Base-by-base conservation (phyloP, 1,139 yeast species). In the Yamadazyma trypodendri region DNA sequence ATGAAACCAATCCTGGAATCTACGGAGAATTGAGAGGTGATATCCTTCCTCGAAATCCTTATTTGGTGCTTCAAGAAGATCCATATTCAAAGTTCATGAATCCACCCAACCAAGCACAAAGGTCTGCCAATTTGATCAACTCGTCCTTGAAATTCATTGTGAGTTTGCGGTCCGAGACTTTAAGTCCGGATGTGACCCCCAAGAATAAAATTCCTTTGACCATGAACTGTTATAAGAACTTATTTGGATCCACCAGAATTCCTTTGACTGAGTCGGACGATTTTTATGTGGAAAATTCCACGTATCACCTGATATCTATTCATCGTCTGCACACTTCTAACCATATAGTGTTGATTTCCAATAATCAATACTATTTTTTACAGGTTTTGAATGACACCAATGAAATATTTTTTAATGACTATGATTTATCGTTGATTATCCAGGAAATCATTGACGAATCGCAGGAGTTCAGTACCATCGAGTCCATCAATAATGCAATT, bases 31-130 rank as follows among this genome's bases (percentile, higher is more conserved):
- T 77, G 28, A 60, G 78, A 36, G 81, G 81, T 11, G 84, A 81
- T 49, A 79, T 84, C 2, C 63, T 84, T 36, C 94, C 94, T 4
- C 64, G 90, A 43, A 84, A 84, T 51, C 94, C 94, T 0, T 84
- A 81, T 49, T 67, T 84, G 48, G 75, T 84, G 7, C 58, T 84
- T 22, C 88, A 83, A 47, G 84, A 83, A 52, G 94, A 84, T 49
- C 89, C 90, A 0, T 71, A 78, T 46, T 57, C 73, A 14, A 65
- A 66, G 49, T 69, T 75, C n/a, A 58, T 71, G 41, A 76, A 72
- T 40, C 79, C 81, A 23, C 84, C 87, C 5, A 67, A 75, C 41
- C 92, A 84, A 60, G 66, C 78, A 3, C 82, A 79, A 44, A 59
- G 90, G 33, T 80, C 89, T 4, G 81, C 89, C 2, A 81, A 75